These are phyloP conservation scores for Rubroshorea leprosula DNA, from an alignment of 345 rosid species.

Conservation along the genomic window DNA sequence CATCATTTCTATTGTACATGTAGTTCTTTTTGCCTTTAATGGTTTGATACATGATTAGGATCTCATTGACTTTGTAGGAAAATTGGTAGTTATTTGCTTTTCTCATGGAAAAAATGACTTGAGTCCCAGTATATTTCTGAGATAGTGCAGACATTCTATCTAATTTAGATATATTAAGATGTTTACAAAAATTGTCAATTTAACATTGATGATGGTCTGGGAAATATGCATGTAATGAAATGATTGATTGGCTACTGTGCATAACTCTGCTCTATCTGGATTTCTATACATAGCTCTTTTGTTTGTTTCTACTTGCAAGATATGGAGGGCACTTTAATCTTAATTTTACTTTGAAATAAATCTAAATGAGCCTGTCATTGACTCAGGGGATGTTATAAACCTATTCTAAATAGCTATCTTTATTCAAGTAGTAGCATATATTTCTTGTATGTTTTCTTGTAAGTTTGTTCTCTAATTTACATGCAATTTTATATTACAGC, in stretches of 20 bases:
- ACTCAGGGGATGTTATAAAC: background rate
- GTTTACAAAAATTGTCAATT: background rate
- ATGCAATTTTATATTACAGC: constrained; percentile 36
- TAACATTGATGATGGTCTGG: background rate
- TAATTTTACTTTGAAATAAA: too few relatives aligned
- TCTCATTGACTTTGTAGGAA: background rate
- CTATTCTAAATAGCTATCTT: background rate
- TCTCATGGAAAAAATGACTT: background rate
- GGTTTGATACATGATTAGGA: background rate
- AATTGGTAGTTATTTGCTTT: background rate
- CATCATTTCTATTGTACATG: background rate
- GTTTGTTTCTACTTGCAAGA: background rate
- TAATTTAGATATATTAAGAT: background rate
- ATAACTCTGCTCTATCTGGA: background rate
- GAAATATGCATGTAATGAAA: background rate
- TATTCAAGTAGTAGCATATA: background rate
- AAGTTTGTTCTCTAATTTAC: constrained; percentile 9
- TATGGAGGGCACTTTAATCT: background rate
- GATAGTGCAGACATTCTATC: background rate
- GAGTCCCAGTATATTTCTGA: background rate
- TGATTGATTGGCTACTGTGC: background rate
- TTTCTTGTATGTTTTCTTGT: background rate
- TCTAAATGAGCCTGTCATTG: too few relatives aligned
- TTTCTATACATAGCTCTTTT: background rate
- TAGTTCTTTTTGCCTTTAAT: background rate